A percentile compares a stretch with the other conserved stretches of the same genome.
These are phyloP conservation scores for Scenedesmus sp. DNA, from an alignment of 163 green algal genomes.

Conservation along the genomic window DNA sequence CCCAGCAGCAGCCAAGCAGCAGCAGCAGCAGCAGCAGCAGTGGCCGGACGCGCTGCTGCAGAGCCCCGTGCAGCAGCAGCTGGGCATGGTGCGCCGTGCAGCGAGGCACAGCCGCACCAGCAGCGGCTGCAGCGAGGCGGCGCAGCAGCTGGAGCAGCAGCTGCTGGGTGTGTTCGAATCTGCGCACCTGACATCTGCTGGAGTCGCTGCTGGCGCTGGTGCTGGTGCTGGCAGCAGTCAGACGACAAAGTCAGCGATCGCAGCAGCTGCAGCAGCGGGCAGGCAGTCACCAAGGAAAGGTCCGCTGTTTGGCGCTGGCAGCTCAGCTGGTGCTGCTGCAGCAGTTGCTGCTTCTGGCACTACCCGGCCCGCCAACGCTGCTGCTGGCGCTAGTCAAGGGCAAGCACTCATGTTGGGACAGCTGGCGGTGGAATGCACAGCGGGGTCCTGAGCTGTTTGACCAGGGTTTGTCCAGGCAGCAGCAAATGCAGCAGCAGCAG, in stretches of 20 bases:
- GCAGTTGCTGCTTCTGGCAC: not conserved
- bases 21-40: not conserved
- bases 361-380: not conserved
- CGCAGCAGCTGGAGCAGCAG: constrained; percentile 47
- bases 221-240: not conserved
- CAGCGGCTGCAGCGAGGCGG: constrained; percentile 42
- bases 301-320: not conserved
- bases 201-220: not conserved
- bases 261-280: not conserved
- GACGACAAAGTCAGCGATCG: not conserved
- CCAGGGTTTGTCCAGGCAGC: not conserved
- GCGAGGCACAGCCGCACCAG: constrained; percentile 36
- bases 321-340: constrained; percentile 1
- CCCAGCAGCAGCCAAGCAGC: not conserved
- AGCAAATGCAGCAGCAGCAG: not conserved
- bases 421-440: not conserved
- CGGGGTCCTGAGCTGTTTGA: not conserved
- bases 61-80: constrained; percentile 28
- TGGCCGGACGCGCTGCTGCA: not conserved
- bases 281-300: not conserved
- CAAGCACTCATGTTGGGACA: not conserved
- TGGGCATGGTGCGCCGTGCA: not conserved
- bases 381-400: not conserved
- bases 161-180: constrained; percentile 41
- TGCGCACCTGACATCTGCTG: not conserved